phyloP scores from a whole-genome alignment of 2,329 filamentous ascomycete species.

The Magnaporthiopsis incrustans region DNA sequence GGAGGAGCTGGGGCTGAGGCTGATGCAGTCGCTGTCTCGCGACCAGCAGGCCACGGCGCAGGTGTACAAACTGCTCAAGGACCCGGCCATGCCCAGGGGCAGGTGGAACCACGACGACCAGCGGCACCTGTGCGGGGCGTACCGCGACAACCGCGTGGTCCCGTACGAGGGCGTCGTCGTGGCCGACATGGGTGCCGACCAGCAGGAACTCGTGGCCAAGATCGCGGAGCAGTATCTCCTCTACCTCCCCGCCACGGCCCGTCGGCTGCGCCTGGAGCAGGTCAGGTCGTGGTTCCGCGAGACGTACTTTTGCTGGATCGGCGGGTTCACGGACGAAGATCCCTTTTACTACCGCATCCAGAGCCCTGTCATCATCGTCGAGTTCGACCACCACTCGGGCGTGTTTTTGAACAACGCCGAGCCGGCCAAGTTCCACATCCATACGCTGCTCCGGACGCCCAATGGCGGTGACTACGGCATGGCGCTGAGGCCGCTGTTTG shows the following conservation, averaged over 20 bases:
- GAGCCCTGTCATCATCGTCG: conserved; percentile 63
- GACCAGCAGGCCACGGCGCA: conserved; percentile 42
- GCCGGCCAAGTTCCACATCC: conserved; percentile 72
- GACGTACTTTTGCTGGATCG: conserved; percentile 77
- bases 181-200: conserved; percentile 33
- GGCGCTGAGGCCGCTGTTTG: conserved; percentile 33
- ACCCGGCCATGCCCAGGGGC: conserved; percentile 57
- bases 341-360: conserved; percentile 74
- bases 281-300: conserved; percentile 51
- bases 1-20: conserved; percentile 52
- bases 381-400: conserved; percentile 75
- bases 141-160: conserved; percentile 68
- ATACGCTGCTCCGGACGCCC: conserved; percentile 63
- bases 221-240: conserved; percentile 59
- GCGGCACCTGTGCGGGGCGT: conserved; percentile 69
- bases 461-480: conserved; percentile 71
- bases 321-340: conserved; percentile 56
- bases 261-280: conserved; percentile 45
- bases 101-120: conserved; percentile 79
- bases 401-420: conserved; percentile 68
- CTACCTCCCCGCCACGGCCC: conserved; percentile 53
- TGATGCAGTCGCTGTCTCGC: conserved; percentile 56
- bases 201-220: conserved; percentile 45
- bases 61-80: conserved; percentile 51
- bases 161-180: conserved; percentile 63